Percentiles rank a stretch among this genome's conserved stretches.
phyloP scores from a whole-genome alignment of 2,329 filamentous ascomycete species.

The Alternaria viburni region DNA sequence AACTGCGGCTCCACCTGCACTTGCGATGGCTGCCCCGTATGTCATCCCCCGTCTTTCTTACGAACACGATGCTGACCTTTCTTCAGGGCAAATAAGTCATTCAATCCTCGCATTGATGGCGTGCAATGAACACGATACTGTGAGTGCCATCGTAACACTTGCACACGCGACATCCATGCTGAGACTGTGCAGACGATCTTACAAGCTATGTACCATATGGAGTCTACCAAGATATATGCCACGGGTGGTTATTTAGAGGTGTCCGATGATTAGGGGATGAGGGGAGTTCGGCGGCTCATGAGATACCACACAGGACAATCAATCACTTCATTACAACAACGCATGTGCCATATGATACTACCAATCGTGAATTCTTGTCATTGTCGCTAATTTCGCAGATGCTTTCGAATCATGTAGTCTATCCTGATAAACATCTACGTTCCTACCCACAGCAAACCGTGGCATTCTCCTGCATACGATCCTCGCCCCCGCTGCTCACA shows the following conservation, averaged over 20 bases:
- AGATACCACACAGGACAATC: neutral
- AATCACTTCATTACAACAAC: neutral
- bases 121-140: neutral
- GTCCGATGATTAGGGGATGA: neutral
- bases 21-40: constrained; percentile 37
- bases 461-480: constrained; percentile 44
- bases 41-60: neutral
- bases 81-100: constrained; percentile 26
- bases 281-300: neutral
- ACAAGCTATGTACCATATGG: neutral
- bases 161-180: neutral
- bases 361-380: neutral
- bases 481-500: constrained; percentile 28
- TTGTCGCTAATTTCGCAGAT: neutral
- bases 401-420: neutral
- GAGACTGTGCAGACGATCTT: neutral
- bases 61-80: neutral
- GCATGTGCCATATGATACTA: neutral
- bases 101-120: neutral
- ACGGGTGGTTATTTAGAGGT: neutral
- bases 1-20: constrained; percentile 32
- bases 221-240: neutral
- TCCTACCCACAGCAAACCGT: constrained; percentile 44
- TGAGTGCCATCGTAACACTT: neutral
- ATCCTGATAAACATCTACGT: neutral